Conservation (phyloP, 441 rosid genomes). For the Adansonia rubrostipa region DNA sequence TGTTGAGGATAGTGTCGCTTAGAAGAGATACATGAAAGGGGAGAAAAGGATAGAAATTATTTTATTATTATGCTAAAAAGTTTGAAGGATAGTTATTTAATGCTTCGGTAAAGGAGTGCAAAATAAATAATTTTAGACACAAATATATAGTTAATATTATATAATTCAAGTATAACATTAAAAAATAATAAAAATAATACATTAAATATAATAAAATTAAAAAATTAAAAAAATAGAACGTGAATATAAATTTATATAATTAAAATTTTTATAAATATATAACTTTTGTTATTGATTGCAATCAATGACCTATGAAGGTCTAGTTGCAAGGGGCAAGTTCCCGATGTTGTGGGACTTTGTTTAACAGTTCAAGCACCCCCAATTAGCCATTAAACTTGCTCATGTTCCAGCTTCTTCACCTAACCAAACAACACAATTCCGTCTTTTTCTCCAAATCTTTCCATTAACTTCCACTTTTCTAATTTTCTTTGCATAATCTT, state of each 20-base stretch:
- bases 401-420: conserved; percentile 40
- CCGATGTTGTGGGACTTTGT: conserved; percentile 30
- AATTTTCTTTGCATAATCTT: conserved; percentile 3
- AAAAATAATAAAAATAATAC: too few species aligned
- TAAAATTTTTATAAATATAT: too few species aligned
- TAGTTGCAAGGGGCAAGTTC: conserved; percentile 27
- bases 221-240: too few species aligned
- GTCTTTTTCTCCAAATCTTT: conserved; percentile 20
- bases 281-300: background rate
- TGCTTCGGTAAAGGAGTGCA: too few species aligned
- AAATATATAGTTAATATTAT: too few species aligned
- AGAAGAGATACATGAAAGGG: background rate
- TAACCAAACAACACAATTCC: conserved; percentile 32
- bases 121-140: too few species aligned
- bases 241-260: too few species aligned
- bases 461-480: too few species aligned
- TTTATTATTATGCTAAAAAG: background rate
- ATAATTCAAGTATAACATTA: too few species aligned
- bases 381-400: conserved; percentile 37
- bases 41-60: background rate
- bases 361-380: conserved; percentile 21
- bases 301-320: background rate
- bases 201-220: too few species aligned
- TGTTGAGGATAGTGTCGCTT: background rate
- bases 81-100: background rate